Percentiles rank a stretch among this genome's conserved stretches.
Evolutionary conservation across 306 rosid genomes (phyloP).

Genomic region (Pyrus pyrifolia): DNA sequence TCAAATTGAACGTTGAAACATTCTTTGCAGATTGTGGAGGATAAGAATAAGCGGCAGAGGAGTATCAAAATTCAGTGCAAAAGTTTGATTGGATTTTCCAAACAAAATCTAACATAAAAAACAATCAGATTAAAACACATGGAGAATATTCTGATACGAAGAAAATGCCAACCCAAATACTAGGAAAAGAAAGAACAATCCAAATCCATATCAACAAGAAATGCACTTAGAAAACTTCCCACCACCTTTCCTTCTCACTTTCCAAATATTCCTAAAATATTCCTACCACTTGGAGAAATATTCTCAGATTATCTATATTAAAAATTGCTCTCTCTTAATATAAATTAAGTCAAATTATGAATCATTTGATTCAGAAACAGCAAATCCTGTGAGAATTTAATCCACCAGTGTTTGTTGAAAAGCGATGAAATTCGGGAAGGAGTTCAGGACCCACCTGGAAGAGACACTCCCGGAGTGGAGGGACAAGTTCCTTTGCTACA

Average conservation of each 20-base stretch:
- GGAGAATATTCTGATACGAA: too few species aligned
- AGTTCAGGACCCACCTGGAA: constrained; percentile 78
- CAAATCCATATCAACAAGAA: background rate
- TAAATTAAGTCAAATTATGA: too few species aligned
- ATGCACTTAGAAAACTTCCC: background rate
- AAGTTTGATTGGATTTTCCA: too few species aligned
- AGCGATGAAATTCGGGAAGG: constrained; percentile 88
- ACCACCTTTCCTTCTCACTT: background rate
- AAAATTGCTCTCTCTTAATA: too few species aligned
- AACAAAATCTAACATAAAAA: too few species aligned
- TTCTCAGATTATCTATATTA: background rate
- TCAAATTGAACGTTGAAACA: background rate
- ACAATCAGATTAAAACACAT: too few species aligned
- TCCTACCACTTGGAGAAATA: background rate
- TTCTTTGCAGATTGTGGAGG: too few species aligned
- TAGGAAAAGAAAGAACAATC: background rate
- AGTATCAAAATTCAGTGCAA: too few species aligned
- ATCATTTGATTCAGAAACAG: too few species aligned
- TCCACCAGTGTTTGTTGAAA: background rate
- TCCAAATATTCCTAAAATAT: constrained; percentile 1
- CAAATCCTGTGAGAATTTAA: too few species aligned
- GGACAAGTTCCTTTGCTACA: constrained; percentile 92
- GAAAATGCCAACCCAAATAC: too few species aligned
- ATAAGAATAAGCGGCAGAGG: too few species aligned
- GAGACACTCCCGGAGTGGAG: constrained; percentile 97